These are phyloP conservation scores for Psilocybe subaeruginosa DNA, from an alignment of 768 basidiomycete genomes.

Conservation along the genomic window DNA sequence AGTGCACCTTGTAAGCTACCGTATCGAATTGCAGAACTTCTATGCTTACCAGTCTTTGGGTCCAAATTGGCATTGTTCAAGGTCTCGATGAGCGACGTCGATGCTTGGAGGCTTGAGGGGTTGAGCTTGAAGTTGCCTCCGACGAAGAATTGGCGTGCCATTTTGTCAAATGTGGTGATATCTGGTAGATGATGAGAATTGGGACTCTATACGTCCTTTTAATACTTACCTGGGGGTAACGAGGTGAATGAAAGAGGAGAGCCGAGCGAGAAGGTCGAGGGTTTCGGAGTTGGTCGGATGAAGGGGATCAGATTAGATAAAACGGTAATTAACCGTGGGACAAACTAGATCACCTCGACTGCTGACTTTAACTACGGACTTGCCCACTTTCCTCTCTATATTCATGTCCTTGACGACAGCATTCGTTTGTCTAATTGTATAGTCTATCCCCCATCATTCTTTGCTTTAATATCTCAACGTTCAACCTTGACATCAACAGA, in stretches of 20 bases:
- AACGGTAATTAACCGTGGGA: neutral
- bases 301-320: constrained; percentile 4
- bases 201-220: neutral
- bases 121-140: constrained; percentile 99
- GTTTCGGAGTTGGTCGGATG: constrained; percentile 1
- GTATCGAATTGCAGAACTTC: neutral
- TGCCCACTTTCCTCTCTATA: no score
- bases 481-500: no score
- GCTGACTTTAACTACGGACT: no score
- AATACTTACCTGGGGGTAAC: neutral
- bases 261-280: neutral
- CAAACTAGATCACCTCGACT: no score
- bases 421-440: no score
- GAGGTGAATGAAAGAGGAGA: neutral
- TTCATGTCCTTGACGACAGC: no score
- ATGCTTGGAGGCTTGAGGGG: constrained; percentile 66
- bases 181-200: neutral
- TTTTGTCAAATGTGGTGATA: neutral
- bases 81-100: constrained; percentile 62
- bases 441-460: no score
- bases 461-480: no score
- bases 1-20: constrained; percentile 2
- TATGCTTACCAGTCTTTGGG: constrained; percentile 64
- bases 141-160: constrained; percentile 87
- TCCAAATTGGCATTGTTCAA: constrained; percentile 86